Conservation (phyloP, 768 basidiomycete species). For the Tremella mesenterica region DNA sequence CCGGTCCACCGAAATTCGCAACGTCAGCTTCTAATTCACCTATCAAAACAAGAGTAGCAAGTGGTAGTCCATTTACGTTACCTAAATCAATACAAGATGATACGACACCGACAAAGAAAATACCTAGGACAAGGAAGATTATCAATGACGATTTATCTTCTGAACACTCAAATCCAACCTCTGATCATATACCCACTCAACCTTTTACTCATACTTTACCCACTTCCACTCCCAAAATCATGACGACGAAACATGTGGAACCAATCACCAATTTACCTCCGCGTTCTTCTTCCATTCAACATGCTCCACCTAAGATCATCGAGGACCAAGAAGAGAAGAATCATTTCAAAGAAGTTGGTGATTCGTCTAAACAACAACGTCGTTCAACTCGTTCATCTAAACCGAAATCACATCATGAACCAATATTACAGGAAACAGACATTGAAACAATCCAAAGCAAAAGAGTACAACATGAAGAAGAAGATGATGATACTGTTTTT, state of each 20-base stretch:
- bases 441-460: too few relatives aligned
- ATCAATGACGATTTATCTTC: conserved; percentile 31
- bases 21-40: conserved; percentile 1
- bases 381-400: too few relatives aligned
- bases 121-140: conserved; percentile 13
- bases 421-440: too few relatives aligned
- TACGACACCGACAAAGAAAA: conserved; percentile 4
- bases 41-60: conserved; percentile 15
- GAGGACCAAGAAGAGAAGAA: not conserved
- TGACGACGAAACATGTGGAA: not conserved
- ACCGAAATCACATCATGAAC: too few relatives aligned
- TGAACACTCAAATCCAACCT: not conserved
- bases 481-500: not conserved
- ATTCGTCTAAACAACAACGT: too few relatives aligned
- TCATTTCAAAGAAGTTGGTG: too few relatives aligned
- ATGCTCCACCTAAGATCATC: not conserved
- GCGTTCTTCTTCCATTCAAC: not conserved
- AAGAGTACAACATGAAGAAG: too few relatives aligned
- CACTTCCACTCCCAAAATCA: too few relatives aligned
- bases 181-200: not conserved
- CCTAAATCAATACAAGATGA: conserved; percentile 5
- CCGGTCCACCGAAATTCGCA: conserved; percentile 35
- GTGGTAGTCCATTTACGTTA: conserved; percentile 27
- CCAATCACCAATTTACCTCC: not conserved
- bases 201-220: too few relatives aligned